Conservation (phyloP, 208 protist genomes). For the Trypanosoma scelopori region DNA sequence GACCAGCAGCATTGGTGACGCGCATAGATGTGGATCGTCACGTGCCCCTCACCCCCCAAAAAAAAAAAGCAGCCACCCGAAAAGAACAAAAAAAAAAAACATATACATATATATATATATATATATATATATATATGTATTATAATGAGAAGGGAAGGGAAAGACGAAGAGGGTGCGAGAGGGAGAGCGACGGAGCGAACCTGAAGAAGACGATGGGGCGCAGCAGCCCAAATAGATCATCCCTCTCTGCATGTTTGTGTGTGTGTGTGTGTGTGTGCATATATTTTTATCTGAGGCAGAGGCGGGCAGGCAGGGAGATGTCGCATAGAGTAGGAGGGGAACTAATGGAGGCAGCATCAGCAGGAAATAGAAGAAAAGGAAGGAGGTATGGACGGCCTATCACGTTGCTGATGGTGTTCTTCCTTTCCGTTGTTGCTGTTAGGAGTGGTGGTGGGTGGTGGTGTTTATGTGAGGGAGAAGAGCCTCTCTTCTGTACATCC, state of each 20-base stretch:
- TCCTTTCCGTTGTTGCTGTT: not conserved
- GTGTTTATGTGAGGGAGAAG: too few relatives aligned
- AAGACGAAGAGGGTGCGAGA: not conserved
- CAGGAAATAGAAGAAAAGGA: too few relatives aligned
- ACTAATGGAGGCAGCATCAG: not conserved
- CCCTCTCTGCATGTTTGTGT: constrained; percentile 1
- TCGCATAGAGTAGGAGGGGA: not conserved
- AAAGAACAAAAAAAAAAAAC: constrained; percentile 5
- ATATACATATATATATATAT: constrained; percentile 5
- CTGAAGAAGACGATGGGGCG: not conserved
- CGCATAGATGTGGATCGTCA: not conserved
- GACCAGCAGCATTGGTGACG: constrained; percentile 3
- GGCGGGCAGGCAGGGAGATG: not conserved
- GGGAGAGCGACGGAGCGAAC: not conserved
- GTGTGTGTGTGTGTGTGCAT: not conserved
- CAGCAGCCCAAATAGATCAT: not conserved
- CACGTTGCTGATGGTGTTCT: not conserved
- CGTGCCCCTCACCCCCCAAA: not conserved
- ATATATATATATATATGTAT: not conserved
- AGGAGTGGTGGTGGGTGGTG: too few relatives aligned
- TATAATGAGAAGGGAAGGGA: constrained; percentile 4
- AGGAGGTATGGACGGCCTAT: not conserved
- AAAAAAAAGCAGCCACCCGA: not conserved
- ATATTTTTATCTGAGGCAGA: not conserved
- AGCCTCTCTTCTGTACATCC: too few relatives aligned